Conservation (phyloP, 805 yeast species). For the Pichia heedii region DNA sequence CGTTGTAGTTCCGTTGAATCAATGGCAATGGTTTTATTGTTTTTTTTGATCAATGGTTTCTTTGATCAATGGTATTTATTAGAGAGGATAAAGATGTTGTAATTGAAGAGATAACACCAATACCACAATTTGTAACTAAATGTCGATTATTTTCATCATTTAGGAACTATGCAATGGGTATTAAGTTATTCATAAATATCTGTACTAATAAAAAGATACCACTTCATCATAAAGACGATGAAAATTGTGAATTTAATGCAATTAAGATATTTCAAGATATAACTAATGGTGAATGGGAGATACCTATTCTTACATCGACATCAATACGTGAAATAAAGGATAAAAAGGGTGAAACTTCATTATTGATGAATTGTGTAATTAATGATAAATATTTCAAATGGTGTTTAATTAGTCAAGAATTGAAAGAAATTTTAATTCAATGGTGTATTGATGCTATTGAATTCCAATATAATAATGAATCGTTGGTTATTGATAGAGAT, state of each 20-base stretch:
- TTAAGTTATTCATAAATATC: slow-evolving; percentile 72
- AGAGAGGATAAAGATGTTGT: neutral
- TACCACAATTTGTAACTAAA: slow-evolving; percentile 68
- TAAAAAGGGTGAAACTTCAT: slow-evolving; percentile 57
- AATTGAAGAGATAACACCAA: slow-evolving; percentile 31
- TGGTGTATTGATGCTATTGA: slow-evolving; percentile 83
- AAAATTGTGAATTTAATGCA: slow-evolving; percentile 37
- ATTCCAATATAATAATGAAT: slow-evolving; percentile 15
- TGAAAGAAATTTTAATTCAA: slow-evolving; percentile 60
- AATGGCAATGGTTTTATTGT: no score
- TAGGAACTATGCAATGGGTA: slow-evolving; percentile 24
- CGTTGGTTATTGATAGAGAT: slow-evolving; percentile 49
- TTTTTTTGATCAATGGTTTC: no score
- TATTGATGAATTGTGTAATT: slow-evolving; percentile 74
- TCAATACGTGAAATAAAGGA: slow-evolving; percentile 46
- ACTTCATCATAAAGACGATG: slow-evolving; percentile 10
- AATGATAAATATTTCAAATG: slow-evolving; percentile 54
- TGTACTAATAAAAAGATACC: slow-evolving; percentile 64
- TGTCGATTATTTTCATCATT: slow-evolving; percentile 38
- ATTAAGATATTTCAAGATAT: slow-evolving; percentile 51
- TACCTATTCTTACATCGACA: slow-evolving; percentile 66
- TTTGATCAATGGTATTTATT: neutral
- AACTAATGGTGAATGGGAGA: slow-evolving; percentile 71
- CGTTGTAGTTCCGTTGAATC: no score
- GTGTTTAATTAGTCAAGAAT: slow-evolving; percentile 48